A percentile compares a stretch with the other conserved stretches of the same genome.
Evolutionary conservation across 73 alveolate species (phyloP).

Genomic region (Loxodes magnus): DNA sequence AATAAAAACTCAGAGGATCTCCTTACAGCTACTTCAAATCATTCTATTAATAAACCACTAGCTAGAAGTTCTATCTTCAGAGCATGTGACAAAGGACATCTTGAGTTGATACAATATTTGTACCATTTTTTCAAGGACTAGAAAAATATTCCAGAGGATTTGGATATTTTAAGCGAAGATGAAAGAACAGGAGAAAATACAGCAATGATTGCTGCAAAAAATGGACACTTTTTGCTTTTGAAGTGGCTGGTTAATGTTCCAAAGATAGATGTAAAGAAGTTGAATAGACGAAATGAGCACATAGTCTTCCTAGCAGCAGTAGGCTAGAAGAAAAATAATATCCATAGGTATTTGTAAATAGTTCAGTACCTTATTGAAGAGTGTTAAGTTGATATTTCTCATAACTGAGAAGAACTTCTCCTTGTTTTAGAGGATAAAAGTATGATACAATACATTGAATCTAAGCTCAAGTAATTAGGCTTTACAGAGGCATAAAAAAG

Average conservation of each 20-base stretch:
- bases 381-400: not conserved
- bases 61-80: too few species aligned
- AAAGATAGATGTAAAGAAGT: too few species aligned
- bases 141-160: not conserved
- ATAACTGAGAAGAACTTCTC: not conserved
- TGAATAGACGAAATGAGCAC: slow-evolving; percentile 2
- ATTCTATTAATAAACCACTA: too few species aligned
- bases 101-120: not conserved
- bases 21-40: too few species aligned
- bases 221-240: too few species aligned
- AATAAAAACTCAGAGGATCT: too few species aligned
- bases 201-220: slow-evolving; percentile 6
- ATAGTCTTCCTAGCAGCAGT: not conserved
- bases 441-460: not conserved
- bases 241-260: too few species aligned
- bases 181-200: slow-evolving; percentile 10
- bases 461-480: not conserved
- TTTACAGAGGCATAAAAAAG: not conserved
- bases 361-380: not conserved
- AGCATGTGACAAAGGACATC: slow-evolving; percentile 3
- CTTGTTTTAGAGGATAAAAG: not conserved
- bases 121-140: not conserved
- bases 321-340: not conserved
- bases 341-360: not conserved
- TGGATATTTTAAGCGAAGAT: not conserved